Percentiles rank a stretch among this genome's conserved stretches.
These are phyloP conservation scores for Solanum aculeatissimum DNA, from an alignment of 305 asterid species.

Conservation along the genomic window DNA sequence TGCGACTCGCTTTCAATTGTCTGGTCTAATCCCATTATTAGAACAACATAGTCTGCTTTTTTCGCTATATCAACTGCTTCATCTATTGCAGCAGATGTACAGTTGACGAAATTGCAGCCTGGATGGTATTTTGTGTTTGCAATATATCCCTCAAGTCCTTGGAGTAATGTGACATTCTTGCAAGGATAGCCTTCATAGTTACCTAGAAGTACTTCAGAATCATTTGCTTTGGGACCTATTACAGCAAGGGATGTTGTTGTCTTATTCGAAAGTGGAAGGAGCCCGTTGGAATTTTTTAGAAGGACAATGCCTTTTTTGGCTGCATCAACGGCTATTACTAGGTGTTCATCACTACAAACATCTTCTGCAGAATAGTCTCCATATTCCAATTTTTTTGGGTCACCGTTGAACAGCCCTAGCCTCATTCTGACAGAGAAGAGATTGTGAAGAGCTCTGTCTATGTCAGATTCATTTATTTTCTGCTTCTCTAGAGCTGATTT, in stretches of 20 bases:
- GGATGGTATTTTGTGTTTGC: conserved; percentile 15
- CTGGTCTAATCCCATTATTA: conserved; percentile 71
- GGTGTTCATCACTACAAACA: conserved; percentile 46
- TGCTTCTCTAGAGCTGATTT: conserved; percentile 36
- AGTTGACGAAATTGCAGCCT: conserved; percentile 39
- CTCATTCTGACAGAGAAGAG: conserved; percentile 54
- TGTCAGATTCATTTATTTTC: conserved; percentile 29
- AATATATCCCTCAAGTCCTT: conserved; percentile 29
- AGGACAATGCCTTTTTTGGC: conserved; percentile 60
- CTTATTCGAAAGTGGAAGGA: conserved; percentile 44
- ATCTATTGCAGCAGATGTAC: conserved; percentile 27
- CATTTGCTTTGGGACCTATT: conserved; percentile 50
- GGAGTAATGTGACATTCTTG: conserved; percentile 35
- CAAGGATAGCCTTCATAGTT: conserved; percentile 62
- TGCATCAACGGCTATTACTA: conserved; percentile 40
- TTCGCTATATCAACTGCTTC: conserved; percentile 32
- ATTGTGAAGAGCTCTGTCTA: conserved; percentile 54
- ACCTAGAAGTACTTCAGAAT: conserved; percentile 19
- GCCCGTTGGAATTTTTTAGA: conserved; percentile 32
- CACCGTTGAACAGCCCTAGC: conserved; percentile 50
- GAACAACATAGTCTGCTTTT: conserved; percentile 35
- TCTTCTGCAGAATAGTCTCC: conserved; percentile 22
- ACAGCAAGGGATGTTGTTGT: conserved; percentile 29
- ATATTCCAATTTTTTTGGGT: conserved; percentile 22
- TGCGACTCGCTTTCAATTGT: conserved; percentile 40